phyloP scores from a whole-genome alignment of 1,139 yeast genomes.

The Blastobotrys apis region DNA sequence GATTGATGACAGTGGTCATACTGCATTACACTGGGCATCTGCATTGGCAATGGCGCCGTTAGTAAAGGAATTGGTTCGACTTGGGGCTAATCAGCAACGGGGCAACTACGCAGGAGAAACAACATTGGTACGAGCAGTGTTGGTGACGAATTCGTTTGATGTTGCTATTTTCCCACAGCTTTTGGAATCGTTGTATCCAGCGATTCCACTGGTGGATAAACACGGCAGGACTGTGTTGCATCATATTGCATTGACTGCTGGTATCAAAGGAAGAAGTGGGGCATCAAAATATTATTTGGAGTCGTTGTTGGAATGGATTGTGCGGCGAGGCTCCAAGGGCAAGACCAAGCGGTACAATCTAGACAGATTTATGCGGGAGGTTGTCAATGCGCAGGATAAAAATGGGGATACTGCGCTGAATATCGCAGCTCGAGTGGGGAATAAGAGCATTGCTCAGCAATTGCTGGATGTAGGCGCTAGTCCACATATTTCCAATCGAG shows the following conservation, averaged over 20 bases:
- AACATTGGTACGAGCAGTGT: slow-evolving; percentile 80
- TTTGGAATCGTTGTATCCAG: slow-evolving; percentile 70
- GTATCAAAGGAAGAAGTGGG: slow-evolving; percentile 62
- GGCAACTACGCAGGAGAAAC: slow-evolving; percentile 88
- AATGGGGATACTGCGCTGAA: slow-evolving; percentile 86
- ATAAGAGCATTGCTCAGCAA: slow-evolving; percentile 73
- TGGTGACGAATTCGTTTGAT: slow-evolving; percentile 83
- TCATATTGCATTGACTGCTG: slow-evolving; percentile 79
- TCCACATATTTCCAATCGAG: slow-evolving; percentile 67
- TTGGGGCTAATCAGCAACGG: slow-evolving; percentile 62
- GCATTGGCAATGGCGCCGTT: slow-evolving; percentile 76
- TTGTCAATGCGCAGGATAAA: slow-evolving; percentile 73
- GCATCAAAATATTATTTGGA: slow-evolving; percentile 74
- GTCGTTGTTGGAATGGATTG: slow-evolving; percentile 77
- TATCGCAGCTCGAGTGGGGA: slow-evolving; percentile 85
- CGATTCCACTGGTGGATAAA: slow-evolving; percentile 68
- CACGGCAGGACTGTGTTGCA: slow-evolving; percentile 85
- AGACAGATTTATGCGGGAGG: slow-evolving; percentile 56
- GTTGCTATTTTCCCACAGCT: slow-evolving; percentile 67
- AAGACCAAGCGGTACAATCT: slow-evolving; percentile 46
- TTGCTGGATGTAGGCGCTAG: slow-evolving; percentile 86
- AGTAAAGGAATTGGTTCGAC: slow-evolving; percentile 65
- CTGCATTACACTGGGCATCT: slow-evolving; percentile 95
- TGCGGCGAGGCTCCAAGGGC: slow-evolving; percentile 46
- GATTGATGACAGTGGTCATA: slow-evolving; percentile 88